Conservation (phyloP, 495 filamentous ascomycete species). For the Elasticomyces elasticus region DNA sequence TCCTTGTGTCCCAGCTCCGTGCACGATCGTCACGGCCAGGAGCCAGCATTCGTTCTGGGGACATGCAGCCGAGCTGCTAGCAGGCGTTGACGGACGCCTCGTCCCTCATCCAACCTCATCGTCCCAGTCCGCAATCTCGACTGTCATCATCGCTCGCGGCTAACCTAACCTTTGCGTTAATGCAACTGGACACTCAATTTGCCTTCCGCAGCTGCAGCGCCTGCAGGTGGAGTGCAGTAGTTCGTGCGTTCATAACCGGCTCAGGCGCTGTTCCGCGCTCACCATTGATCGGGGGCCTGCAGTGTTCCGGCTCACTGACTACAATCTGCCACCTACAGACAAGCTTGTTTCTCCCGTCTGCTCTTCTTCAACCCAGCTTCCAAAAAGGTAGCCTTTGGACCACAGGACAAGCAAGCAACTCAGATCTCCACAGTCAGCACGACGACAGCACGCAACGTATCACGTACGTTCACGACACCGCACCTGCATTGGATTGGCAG, state of each 20-base stretch:
- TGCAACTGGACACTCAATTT: not conserved
- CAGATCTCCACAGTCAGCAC: too few relatives aligned
- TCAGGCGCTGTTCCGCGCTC: not conserved
- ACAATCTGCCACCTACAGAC: not conserved
- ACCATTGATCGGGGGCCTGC: not conserved
- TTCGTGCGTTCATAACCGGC: not conserved
- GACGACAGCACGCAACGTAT: too few relatives aligned
- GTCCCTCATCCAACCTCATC: not conserved
- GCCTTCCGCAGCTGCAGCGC: not conserved
- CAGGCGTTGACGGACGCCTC: not conserved
- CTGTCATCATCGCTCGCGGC: not conserved
- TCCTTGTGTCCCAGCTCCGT: not conserved
- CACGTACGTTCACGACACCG: not conserved
- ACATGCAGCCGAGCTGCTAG: not conserved
- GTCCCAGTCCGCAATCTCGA: not conserved
- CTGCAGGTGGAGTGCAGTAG: slow-evolving; percentile 2
- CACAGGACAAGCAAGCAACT: too few relatives aligned
- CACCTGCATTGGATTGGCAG: not conserved
- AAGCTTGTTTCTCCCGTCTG: not conserved
- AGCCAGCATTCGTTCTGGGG: not conserved
- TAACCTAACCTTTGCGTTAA: not conserved
- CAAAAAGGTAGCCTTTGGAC: not conserved
- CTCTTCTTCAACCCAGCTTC: not conserved
- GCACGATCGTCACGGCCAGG: not conserved
- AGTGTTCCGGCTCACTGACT: not conserved